Percentiles rank a stretch among this genome's conserved stretches.
phyloP scores from a whole-genome alignment of 2,329 filamentous ascomycete species.

The Didymella exigua region DNA sequence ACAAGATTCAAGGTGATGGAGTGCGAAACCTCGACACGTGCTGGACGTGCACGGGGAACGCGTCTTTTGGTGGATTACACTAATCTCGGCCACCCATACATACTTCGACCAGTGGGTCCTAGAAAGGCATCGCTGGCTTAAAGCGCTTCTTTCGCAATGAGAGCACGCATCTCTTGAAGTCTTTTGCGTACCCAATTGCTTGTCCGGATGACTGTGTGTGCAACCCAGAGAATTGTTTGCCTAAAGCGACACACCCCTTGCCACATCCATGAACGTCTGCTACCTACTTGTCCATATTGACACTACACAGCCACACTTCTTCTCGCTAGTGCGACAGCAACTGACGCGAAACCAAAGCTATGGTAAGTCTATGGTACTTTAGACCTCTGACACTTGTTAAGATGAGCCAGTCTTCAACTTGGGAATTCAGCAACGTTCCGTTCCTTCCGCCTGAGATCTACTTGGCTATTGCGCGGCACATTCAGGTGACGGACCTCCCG shows the following conservation, averaged over 20 bases:
- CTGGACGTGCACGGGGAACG: not conserved
- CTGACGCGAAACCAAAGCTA: not conserved
- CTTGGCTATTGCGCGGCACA: constrained; percentile 12
- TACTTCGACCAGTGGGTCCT: not conserved
- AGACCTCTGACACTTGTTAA: not conserved
- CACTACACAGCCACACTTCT: not conserved
- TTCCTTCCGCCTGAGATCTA: constrained; percentile 24
- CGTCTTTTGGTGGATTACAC: not conserved
- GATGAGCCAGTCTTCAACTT: not conserved
- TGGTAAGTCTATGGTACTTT: not conserved
- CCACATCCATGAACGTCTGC: too few species aligned
- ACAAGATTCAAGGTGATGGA: not conserved
- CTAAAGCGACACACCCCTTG: not conserved
- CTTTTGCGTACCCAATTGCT: not conserved
- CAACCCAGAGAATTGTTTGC: not conserved
- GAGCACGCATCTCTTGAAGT: not conserved
- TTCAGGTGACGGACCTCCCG: constrained; percentile 13
- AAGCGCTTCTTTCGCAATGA: not conserved
- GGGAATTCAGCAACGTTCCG: not conserved
- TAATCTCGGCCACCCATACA: not conserved
- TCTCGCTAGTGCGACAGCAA: not conserved
- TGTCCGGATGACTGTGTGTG: not conserved
- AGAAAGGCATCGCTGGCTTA: not conserved
- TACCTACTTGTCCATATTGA: too few species aligned
- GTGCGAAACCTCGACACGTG: too few species aligned